phyloP scores from a whole-genome alignment of 2,329 filamentous ascomycete genomes.

The Epichloe glyceriae region DNA sequence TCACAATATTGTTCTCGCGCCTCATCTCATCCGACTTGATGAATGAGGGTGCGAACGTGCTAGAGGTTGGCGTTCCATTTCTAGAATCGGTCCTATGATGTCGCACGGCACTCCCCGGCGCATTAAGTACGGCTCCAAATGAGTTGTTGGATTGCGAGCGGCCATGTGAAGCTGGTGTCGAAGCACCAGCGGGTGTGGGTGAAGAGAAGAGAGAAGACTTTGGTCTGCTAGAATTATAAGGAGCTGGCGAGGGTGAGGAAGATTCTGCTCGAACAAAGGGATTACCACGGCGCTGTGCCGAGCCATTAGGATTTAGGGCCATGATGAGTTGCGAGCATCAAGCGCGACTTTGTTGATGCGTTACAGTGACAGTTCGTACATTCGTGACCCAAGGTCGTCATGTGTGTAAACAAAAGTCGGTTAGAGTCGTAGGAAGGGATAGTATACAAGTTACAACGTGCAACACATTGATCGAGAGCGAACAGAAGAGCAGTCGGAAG shows the following conservation, averaged over 20 bases:
- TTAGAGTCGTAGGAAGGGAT: neutral
- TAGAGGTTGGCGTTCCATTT: slow-evolving; percentile 50
- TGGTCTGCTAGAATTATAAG: slow-evolving; percentile 43
- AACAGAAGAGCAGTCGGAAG: slow-evolving; percentile 11
- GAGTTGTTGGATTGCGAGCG: slow-evolving; percentile 57
- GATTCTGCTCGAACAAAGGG: slow-evolving; percentile 54
- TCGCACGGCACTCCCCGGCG: slow-evolving; percentile 22
- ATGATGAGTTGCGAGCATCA: slow-evolving; percentile 17
- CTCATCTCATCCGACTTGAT: slow-evolving; percentile 77
- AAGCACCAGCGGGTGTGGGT: slow-evolving; percentile 25
- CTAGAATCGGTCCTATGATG: slow-evolving; percentile 47
- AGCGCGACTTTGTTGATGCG: slow-evolving; percentile 4
- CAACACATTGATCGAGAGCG: neutral
- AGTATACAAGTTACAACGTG: neutral
- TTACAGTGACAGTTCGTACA: neutral
- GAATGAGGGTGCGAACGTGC: slow-evolving; percentile 90
- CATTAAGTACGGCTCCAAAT: slow-evolving; percentile 27
- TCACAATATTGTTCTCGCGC: slow-evolving; percentile 39
- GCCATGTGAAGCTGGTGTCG: slow-evolving; percentile 40
- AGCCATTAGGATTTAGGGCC: slow-evolving; percentile 22
- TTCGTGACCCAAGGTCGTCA: neutral
- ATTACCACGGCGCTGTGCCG: slow-evolving; percentile 63
- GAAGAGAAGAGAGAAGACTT: slow-evolving; percentile 66
- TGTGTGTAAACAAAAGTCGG: slow-evolving; percentile 14
- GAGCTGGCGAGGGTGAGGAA: slow-evolving; percentile 45